Percentiles rank a stretch among this genome's conserved stretches.
Evolutionary conservation across 352 stramenopile genomes (phyloP).

Genomic region (Phytophthora chlamydospora): DNA sequence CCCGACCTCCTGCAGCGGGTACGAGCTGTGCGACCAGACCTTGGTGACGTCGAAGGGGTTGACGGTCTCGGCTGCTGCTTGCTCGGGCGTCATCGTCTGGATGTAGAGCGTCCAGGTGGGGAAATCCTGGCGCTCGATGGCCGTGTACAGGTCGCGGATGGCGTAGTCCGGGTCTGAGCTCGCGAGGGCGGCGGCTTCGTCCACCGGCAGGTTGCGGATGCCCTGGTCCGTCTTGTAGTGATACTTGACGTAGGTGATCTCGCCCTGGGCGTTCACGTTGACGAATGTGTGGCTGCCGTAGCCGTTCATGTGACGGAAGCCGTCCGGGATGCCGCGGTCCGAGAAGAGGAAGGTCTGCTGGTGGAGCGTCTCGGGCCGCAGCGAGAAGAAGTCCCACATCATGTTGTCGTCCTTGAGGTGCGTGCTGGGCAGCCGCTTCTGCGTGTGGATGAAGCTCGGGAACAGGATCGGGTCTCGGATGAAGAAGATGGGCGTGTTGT

Average conservation of each 20-base stretch:
- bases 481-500: constrained; percentile 94
- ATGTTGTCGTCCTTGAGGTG: constrained; percentile 88
- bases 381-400: constrained; percentile 94
- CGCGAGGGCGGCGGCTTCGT: constrained; percentile 72
- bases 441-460: constrained; percentile 84
- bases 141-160: constrained; percentile 91
- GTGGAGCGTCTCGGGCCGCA: constrained; percentile 90
- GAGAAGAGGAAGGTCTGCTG: constrained; percentile 90
- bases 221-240: constrained; percentile 93
- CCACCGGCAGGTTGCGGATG: constrained; percentile 86
- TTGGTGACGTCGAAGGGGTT: constrained; percentile 96
- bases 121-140: constrained; percentile 83
- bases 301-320: constrained; percentile 92
- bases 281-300: constrained; percentile 94
- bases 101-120: constrained; percentile 92
- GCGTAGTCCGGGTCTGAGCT: constrained; percentile 88
- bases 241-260: constrained; percentile 92
- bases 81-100: constrained; percentile 91
- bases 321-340: constrained; percentile 89
- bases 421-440: constrained; percentile 89
- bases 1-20: constrained; percentile 88
- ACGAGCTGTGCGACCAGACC: constrained; percentile 88
- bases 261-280: constrained; percentile 80
- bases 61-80: constrained; percentile 65
- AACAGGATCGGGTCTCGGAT: constrained; percentile 69